Base-by-base conservation (phyloP, 352 stramenopile species). In the Globisporangium okanoganense region DNA sequence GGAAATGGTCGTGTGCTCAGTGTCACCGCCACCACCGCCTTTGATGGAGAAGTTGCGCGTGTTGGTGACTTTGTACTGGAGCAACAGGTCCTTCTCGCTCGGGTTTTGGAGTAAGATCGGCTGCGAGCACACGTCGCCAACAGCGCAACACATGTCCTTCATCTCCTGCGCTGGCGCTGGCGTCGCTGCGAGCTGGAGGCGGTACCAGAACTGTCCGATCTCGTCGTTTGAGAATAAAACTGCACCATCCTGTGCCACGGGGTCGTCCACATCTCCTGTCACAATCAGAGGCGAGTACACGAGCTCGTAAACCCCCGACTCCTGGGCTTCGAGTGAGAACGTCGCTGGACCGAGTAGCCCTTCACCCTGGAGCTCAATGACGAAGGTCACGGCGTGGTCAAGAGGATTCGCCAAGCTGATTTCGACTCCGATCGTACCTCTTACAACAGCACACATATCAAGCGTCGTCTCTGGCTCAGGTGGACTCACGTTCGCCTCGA, bases 131-230 rank as follows among this genome's bases (percentile, higher is more conserved):
- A 88, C 78, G 20, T 91, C 79, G 12, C 94, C 93, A 0, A 98
- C 88, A 9, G 84, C 82, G 47, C 86, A 96, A 0, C 58, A 70
- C 72, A 98, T 96, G 51, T 87, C 67, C 7, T 82, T 70, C 7
- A 98, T 67, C 24, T 65, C 56, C 10, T 85, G 77, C 0, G 74
- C 62, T 9, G 65, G 50, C 0, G 90, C 73, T 6, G 68, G 41
- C n/a, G 84, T 75, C 7, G 91, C 93, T 1, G 76, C 29, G 7
- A 98, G 70, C 29, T 86, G 61, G 3, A 98, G 73, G 3, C 86
- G 62, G 57, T 98, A 98, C 90, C 94, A 98, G 43, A 98, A 96
- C 67, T 98, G 90, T 0, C 95, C 95, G 9, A 98, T 88, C 16
- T 79, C 70, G 22, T 96, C 85, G 53, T 96, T 96, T 0, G 82